These are phyloP conservation scores for Lactifluus subvellereus DNA, from an alignment of 768 basidiomycete species.

Conservation along the genomic window DNA sequence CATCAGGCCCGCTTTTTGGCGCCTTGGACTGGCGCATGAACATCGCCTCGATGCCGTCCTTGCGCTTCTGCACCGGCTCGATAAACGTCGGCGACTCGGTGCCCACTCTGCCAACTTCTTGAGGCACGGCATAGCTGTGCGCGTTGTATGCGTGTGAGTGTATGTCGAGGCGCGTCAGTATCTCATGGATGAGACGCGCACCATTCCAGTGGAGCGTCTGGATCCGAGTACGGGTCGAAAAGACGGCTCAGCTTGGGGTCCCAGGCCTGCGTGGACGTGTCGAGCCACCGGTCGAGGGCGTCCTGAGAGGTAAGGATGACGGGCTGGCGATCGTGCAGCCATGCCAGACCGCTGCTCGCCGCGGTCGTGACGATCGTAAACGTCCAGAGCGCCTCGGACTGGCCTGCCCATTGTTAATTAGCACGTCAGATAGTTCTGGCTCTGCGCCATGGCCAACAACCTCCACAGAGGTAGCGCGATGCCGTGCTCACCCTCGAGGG, in stretches of 20 bases:
- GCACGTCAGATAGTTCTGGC: neutral
- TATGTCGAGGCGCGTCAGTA: no score
- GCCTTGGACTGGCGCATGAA: constrained; percentile 56
- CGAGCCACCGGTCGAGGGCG: constrained; percentile 71
- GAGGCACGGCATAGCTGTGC: constrained; percentile 76
- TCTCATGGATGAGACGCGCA: constrained; percentile 27
- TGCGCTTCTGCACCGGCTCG: constrained; percentile 68
- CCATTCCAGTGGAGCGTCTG: constrained; percentile 57
- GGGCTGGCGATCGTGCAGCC: constrained; percentile 90
- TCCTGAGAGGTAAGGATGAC: constrained; percentile 64
- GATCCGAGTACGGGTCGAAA: constrained; percentile 54
- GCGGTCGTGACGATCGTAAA: constrained; percentile 88
- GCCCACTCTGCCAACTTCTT: constrained; percentile 88
- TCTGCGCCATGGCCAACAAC: no score
- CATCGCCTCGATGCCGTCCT: constrained; percentile 83
- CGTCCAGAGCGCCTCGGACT: constrained; percentile 58
- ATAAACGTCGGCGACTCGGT: constrained; percentile 78
- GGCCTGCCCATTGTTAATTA: constrained; percentile 35
- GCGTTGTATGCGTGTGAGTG: neutral
- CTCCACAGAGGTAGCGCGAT: no score
- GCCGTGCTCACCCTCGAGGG: constrained; percentile 49
- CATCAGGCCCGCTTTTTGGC: neutral
- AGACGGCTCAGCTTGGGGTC: constrained; percentile 50
- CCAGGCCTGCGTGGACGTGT: constrained; percentile 66
- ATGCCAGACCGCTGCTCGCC: constrained; percentile 60